These are phyloP conservation scores for Pogostemon cablin DNA, from an alignment of 257 asterid genomes.

Conservation along the genomic window DNA sequence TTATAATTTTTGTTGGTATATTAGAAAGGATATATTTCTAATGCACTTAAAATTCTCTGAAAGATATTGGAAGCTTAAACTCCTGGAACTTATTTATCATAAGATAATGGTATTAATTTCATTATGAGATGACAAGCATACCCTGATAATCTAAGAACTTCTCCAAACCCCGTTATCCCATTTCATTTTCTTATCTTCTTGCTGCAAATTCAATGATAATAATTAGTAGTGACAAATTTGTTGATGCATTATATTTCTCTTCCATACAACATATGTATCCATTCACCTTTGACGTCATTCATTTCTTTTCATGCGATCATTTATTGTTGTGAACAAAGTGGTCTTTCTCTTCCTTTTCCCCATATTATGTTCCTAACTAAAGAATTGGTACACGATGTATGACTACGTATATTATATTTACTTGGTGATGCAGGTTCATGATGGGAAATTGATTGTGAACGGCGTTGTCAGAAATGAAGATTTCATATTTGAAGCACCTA, in stretches of 20 bases:
- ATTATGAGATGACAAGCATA: too few relatives aligned
- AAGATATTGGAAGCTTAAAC: too few relatives aligned
- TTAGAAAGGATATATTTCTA: too few relatives aligned
- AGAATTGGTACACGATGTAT: conserved; percentile 9
- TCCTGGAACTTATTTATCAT: too few relatives aligned
- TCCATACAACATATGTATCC: too few relatives aligned
- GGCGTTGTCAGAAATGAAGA: conserved; percentile 78
- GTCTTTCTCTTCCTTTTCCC: neutral
- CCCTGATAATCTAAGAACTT: neutral
- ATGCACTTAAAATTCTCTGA: too few relatives aligned
- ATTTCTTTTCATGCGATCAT: conserved; percentile 3
- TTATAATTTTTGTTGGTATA: too few relatives aligned
- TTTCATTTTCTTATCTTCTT: neutral
- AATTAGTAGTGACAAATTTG: too few relatives aligned
- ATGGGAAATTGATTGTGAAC: conserved; percentile 83
- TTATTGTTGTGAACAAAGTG: neutral
- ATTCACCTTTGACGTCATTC: neutral
- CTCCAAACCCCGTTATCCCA: neutral
- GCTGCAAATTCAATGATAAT: conserved; percentile 10
- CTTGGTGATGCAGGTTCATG: conserved; percentile 65
- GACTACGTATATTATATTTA: neutral
- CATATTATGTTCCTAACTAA: neutral
- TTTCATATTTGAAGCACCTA: conserved; percentile 72
- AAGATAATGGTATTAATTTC: too few relatives aligned
- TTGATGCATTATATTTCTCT: too few relatives aligned